A percentile compares a stretch with the other conserved stretches of the same genome.
Evolutionary conservation across 2,329 filamentous ascomycete genomes (phyloP).

Genomic region (Eurotiales sp.): DNA sequence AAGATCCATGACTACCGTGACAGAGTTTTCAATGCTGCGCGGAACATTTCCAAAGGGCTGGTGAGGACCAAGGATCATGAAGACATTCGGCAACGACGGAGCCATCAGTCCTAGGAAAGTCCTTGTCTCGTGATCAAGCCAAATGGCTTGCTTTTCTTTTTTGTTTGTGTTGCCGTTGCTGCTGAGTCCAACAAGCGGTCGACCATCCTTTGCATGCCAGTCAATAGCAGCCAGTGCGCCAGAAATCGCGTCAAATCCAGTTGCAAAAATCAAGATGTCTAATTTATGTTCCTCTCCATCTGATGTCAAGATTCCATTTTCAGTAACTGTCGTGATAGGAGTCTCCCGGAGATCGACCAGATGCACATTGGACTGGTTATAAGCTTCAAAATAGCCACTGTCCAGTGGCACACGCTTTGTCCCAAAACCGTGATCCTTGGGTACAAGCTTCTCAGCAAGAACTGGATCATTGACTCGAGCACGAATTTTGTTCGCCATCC

Average conservation of each 20-base stretch:
- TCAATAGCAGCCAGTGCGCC: constrained; percentile 41
- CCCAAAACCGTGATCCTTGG: constrained; percentile 15
- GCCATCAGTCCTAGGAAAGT: constrained; percentile 39
- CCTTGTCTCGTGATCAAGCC: constrained; percentile 26
- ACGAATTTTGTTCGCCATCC: constrained; percentile 32
- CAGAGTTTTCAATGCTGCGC: constrained; percentile 24
- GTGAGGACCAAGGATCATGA: constrained; percentile 55
- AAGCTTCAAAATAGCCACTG: constrained; percentile 22
- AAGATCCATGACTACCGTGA: too few species aligned
- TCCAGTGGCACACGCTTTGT: constrained; percentile 20
- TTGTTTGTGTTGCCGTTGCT: too few species aligned
- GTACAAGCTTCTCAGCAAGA: constrained; percentile 25
- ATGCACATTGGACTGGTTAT: constrained; percentile 42
- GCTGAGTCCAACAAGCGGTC: constrained; percentile 26
- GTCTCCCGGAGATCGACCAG: constrained; percentile 36
- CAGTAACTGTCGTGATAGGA: constrained; percentile 23
- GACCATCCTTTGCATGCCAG: constrained; percentile 21
- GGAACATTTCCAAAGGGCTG: constrained; percentile 36
- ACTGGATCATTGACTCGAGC: constrained; percentile 28
- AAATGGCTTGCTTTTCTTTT: constrained; percentile 28
- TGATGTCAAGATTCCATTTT: constrained; percentile 36
- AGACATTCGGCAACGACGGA: constrained; percentile 53
- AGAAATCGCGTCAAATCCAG: constrained; percentile 33
- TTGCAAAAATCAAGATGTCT: constrained; percentile 34
- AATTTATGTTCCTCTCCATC: constrained; percentile 37